These are phyloP conservation scores for Cladosporium austrohemisphaericum DNA, from an alignment of 2,329 filamentous ascomycete genomes.

Conservation along the genomic window DNA sequence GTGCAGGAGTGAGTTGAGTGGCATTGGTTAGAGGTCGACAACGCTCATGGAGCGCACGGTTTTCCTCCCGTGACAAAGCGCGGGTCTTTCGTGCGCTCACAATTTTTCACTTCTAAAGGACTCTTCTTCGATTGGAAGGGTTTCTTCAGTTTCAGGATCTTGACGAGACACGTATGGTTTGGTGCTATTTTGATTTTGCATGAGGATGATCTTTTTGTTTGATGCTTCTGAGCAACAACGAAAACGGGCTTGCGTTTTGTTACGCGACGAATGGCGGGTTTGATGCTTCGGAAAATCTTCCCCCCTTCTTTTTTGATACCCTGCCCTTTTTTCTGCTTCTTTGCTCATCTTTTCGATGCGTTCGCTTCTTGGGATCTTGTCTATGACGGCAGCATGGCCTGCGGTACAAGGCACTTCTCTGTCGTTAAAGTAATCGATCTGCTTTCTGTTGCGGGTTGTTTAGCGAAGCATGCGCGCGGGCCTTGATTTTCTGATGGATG, in stretches of 20 bases:
- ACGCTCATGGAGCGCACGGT: slow-evolving; percentile 25
- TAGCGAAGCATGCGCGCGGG: too few species aligned
- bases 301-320: not conserved
- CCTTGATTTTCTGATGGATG: too few species aligned
- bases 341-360: not conserved
- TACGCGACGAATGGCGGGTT: too few species aligned
- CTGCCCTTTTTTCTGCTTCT: too few species aligned
- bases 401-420: not conserved
- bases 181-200: not conserved
- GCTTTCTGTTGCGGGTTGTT: not conserved
- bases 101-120: not conserved
- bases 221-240: not conserved
- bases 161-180: slow-evolving; percentile 1
- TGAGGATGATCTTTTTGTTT: not conserved
- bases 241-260: not conserved
- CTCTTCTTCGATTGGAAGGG: too few species aligned
- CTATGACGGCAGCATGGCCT: too few species aligned
- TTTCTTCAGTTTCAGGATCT: slow-evolving; percentile 2
- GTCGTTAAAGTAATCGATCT: not conserved
- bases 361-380: too few species aligned
- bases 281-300: not conserved
- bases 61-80: slow-evolving; percentile 25
- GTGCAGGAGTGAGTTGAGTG: slow-evolving; percentile 13
- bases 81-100: slow-evolving; percentile 29
- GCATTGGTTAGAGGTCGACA: slow-evolving; percentile 17